These are phyloP conservation scores for Beauveria pseudobassiana DNA, from an alignment of 2,329 filamentous ascomycete species.

Conservation along the genomic window DNA sequence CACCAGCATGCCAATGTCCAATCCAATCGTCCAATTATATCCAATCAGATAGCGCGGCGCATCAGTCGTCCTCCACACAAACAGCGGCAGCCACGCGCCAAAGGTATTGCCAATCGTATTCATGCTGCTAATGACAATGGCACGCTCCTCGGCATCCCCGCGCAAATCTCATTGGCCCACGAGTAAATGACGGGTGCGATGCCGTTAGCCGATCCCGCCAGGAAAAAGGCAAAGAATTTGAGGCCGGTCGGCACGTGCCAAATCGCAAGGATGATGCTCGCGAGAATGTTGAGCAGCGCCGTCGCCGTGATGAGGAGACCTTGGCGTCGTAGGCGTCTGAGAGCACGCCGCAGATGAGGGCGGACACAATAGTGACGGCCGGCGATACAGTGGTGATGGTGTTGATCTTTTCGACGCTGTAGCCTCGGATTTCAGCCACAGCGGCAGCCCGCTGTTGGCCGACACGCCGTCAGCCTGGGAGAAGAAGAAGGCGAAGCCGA, in stretches of 20 bases:
- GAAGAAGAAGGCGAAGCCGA: constrained; percentile 20
- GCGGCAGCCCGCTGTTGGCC: constrained; percentile 26
- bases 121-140: constrained; percentile 42
- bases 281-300: constrained; percentile 15
- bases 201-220: constrained; percentile 24
- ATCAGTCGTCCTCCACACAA: constrained; percentile 28
- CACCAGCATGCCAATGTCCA: constrained; percentile 19
- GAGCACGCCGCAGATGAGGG: constrained; percentile 46
- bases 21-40: constrained; percentile 23
- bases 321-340: constrained; percentile 44
- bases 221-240: constrained; percentile 27
- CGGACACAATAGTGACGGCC: constrained; percentile 34
- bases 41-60: constrained; percentile 32
- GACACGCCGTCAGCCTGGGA: constrained; percentile 26
- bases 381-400: constrained; percentile 38
- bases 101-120: constrained; percentile 36
- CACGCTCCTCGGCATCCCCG: constrained; percentile 38
- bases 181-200: constrained; percentile 28
- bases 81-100: constrained; percentile 33
- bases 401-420: constrained; percentile 36
- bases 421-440: constrained; percentile 26
- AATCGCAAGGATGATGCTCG: constrained; percentile 23
- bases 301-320: constrained; percentile 21
- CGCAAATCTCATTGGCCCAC: constrained; percentile 41
- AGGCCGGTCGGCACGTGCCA: constrained; percentile 28